Evolutionary conservation across 768 basidiomycete species (phyloP).

Genomic region (Sarcodon sp.): DNA sequence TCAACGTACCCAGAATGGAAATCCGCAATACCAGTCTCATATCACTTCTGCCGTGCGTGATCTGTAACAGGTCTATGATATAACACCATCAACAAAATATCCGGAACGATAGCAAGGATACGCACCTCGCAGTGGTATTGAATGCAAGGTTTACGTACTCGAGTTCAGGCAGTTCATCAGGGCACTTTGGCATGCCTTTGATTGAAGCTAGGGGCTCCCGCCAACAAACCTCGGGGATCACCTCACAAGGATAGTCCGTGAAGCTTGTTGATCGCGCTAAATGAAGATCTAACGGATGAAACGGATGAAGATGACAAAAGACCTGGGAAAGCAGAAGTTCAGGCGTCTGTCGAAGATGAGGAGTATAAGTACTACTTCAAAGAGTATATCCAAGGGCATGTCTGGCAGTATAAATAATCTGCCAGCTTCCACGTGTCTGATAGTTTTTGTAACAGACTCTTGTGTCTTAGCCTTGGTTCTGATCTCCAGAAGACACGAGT

Average conservation of each 20-base stretch:
- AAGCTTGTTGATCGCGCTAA: slow-evolving; percentile 5
- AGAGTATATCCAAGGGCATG: slow-evolving; percentile 6
- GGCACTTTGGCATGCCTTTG: slow-evolving; percentile 8
- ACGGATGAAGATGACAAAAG: slow-evolving; percentile 5
- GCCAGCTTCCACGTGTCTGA: too few relatives aligned
- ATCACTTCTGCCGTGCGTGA: background rate
- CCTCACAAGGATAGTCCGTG: slow-evolving; percentile 7
- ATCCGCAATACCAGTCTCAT: background rate
- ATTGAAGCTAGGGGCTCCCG: slow-evolving; percentile 4
- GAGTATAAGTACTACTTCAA: slow-evolving; percentile 4
- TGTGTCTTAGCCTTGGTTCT: too few relatives aligned
- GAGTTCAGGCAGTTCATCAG: slow-evolving; percentile 6
- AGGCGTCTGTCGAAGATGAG: background rate
- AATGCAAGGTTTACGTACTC: slow-evolving; percentile 9
- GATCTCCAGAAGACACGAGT: too few relatives aligned
- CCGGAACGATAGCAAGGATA: background rate
- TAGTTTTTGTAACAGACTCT: too few relatives aligned
- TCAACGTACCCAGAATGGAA: background rate
- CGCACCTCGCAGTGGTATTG: slow-evolving; percentile 2
- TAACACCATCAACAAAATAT: background rate
- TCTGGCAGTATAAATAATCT: slow-evolving; percentile 1
- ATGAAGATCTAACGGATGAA: slow-evolving; percentile 8
- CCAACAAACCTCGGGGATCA: slow-evolving; percentile 5
- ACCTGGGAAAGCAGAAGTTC: slow-evolving; percentile 1
- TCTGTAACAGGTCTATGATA: background rate